Conservation (phyloP, 225 moss, liverwort and hornwort species). For the Physcomitrium patens region DNA sequence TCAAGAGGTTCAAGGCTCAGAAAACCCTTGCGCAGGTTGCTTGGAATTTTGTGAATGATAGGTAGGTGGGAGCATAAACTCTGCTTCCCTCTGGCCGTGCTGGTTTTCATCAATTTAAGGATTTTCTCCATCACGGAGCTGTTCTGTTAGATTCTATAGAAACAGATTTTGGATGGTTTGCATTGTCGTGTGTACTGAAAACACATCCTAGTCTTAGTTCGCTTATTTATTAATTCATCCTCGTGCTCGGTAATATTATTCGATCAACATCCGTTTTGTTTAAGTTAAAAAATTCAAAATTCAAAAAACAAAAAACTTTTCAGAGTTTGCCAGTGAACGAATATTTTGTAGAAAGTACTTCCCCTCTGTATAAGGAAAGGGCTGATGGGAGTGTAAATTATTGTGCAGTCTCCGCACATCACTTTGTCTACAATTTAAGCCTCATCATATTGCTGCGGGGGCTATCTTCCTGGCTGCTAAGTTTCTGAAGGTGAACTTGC, state of each 20-base stretch:
- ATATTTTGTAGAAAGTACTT: conserved; percentile 1
- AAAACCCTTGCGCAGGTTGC: conserved; percentile 89
- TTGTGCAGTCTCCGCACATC: conserved; percentile 95
- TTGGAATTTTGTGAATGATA: conserved; percentile 98
- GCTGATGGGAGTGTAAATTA: conserved; percentile 36
- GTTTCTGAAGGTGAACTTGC: conserved; percentile 73
- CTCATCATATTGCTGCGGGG: conserved; percentile 95
- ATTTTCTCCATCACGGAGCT: conserved; percentile 8
- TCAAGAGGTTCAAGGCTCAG: conserved; percentile 86
- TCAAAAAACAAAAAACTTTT: too few relatives aligned
- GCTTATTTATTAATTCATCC: conserved; percentile 6
- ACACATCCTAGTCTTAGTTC: conserved; percentile 8
- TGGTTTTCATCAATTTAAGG: conserved; percentile 22
- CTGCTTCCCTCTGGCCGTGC: conserved; percentile 15
- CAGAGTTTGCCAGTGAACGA: not conserved
- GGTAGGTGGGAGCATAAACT: conserved; percentile 59
- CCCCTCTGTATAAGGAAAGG: conserved; percentile 24
- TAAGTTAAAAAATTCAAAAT: not conserved
- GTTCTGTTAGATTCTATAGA: conserved; percentile 4
- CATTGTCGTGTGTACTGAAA: conserved; percentile 10
- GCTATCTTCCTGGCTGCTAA: conserved; percentile 97
- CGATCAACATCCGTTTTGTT: not conserved
- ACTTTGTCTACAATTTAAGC: conserved; percentile 94
- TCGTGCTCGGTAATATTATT: not conserved
- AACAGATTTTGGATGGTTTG: not conserved